Evolutionary conservation across 257 asterid species (phyloP).

Genomic region (Penstemon davidsonii): DNA sequence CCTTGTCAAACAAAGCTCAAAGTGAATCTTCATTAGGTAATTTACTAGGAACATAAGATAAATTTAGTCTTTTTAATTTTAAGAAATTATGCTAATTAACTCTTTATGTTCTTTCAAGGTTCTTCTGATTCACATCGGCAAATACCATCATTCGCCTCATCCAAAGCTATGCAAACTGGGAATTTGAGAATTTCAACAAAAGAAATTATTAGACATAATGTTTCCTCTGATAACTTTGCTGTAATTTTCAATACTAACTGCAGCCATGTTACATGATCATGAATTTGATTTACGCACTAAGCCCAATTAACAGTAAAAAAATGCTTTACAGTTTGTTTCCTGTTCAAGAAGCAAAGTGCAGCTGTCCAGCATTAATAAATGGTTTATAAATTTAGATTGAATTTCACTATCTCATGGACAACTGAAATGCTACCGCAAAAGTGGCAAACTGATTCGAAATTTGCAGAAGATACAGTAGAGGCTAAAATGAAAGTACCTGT

Average conservation of each 20-base stretch:
- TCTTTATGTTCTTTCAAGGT: no score
- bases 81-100: no score
- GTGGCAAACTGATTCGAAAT: slow-evolving; percentile 11
- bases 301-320: background rate
- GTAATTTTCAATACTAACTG: background rate
- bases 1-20: no score
- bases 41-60: no score
- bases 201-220: background rate
- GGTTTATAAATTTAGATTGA: background rate
- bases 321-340: background rate
- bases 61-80: no score
- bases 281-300: background rate
- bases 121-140: no score
- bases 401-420: background rate
- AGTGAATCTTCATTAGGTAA: no score
- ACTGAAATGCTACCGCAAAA: background rate
- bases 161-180: background rate
- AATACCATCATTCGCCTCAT: no score
- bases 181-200: background rate
- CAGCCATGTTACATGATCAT: background rate
- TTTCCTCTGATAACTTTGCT: background rate
- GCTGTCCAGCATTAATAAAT: background rate
- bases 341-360: background rate
- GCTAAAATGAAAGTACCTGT: slow-evolving; percentile 56
- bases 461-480: background rate